A percentile compares a stretch with the other conserved stretches of the same genome.
Evolutionary conservation across 352 stramenopile genomes (phyloP).

Genomic region (Pythium chondricola): DNA sequence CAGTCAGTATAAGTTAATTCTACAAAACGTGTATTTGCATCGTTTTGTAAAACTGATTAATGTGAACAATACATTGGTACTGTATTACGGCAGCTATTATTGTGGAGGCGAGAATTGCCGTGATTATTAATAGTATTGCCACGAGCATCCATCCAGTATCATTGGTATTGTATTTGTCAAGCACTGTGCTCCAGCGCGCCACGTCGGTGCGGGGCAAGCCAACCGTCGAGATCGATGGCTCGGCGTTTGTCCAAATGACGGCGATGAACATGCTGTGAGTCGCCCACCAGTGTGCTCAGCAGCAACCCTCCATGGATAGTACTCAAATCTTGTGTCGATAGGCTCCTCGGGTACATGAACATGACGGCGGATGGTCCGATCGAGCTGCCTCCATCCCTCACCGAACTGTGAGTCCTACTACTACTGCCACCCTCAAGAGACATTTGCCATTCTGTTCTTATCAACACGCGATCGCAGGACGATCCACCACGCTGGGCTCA

Average conservation of each 20-base stretch:
- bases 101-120: too few species aligned
- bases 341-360: conserved; percentile 2
- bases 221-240: conserved; percentile 6
- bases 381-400: conserved; percentile 2
- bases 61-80: too few species aligned
- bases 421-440: not conserved
- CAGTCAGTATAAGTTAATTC: too few species aligned
- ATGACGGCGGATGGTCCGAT: conserved; percentile 1
- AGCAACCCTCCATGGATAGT: not conserved
- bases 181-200: too few species aligned
- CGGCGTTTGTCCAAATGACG: conserved; percentile 9
- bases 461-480: not conserved
- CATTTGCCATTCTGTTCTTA: not conserved
- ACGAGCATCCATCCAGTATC: too few species aligned
- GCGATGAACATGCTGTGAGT: conserved; percentile 4
- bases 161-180: too few species aligned
- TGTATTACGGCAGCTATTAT: too few species aligned
- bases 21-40: too few species aligned
- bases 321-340: not conserved
- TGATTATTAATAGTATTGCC: too few species aligned
- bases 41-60: too few species aligned
- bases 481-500: conserved; percentile 7
- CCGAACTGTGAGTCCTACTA: conserved; percentile 1
- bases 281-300: not conserved
- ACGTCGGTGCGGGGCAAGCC: too few species aligned